Evolutionary conservation across 495 filamentous ascomycete genomes (phyloP), one percentile per base, ranked within the genome.

Genomic region (Beverwykella pulmonaria): DNA sequence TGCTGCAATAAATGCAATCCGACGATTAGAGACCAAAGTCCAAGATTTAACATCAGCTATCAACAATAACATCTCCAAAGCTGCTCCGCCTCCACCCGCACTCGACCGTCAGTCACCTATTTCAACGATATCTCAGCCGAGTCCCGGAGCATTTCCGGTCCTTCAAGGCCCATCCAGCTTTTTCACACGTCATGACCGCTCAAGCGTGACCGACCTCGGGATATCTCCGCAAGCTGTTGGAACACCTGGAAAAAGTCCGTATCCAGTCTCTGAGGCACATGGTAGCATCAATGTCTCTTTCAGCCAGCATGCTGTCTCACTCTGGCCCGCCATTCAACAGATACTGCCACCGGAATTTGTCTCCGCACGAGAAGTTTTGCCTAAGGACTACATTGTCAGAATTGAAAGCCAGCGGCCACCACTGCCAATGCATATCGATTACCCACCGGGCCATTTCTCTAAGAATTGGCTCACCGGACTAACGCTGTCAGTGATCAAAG

Each of bases 1-100:
- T 8, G 61, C 65, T 1, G 69, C 69, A 1, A 71, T 71, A 47
- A 71, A 71, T 53, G 69, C 69, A 10, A 71, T 71, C n/a, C n/a
- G 69, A 23, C 32, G 69, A 48, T 52, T 71, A 22, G 69, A 71
- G 29, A 10, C 27, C 25, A 71, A 71, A 41, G 59, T 71, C 25
- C 65, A 71, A 32, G 50, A 68, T 30, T 53, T 71, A 14, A 62
- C 69, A 8, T 47, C 52, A 19, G 48, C 60, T 2, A n/a, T 71
- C 1, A 53, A 56, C n/a, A n/a, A n/a, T n/a, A n/a, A n/a, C 15
- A 12, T 57, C 7, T 52, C 59, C 5, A 32, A 17, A n/a, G 25
- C 41, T 25, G 29, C n/a, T 32, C 19, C 20, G 17, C 10, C 27
- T 23, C 30, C 6, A 14, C 59, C 50, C 4, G 46, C 20, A 0